A percentile compares a stretch with the other conserved stretches of the same genome.
These are phyloP conservation scores for Xylaria sp. DNA, from an alignment of 2,329 filamentous ascomycete genomes.

Conservation along the genomic window DNA sequence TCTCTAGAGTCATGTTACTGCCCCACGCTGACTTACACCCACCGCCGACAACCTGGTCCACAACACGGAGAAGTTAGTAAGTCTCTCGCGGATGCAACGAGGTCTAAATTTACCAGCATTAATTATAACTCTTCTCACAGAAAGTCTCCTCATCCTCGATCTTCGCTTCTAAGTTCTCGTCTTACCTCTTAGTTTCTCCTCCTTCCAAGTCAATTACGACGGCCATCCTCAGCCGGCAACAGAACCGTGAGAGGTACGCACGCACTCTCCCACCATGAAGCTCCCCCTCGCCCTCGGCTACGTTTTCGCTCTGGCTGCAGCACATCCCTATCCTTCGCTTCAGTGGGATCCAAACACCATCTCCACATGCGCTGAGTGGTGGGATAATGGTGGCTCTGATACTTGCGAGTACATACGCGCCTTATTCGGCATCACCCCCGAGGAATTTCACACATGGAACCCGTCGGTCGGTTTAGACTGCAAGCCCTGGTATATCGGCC, in stretches of 20 bases:
- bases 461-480: slow-evolving; percentile 15
- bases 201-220: neutral
- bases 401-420: slow-evolving; percentile 15
- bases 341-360: slow-evolving; percentile 10
- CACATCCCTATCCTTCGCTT: neutral
- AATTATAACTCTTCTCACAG: no score
- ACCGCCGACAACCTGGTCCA: no score
- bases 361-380: slow-evolving; percentile 16
- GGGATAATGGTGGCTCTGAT: neutral
- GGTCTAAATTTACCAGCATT: no score
- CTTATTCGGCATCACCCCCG: neutral
- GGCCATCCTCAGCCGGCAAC: neutral
- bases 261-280: no score
- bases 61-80: no score
- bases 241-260: neutral
- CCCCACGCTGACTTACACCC: no score
- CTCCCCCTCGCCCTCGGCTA: neutral
- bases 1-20: no score
- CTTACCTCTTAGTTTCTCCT: no score
- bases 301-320: slow-evolving; percentile 1
- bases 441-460: slow-evolving; percentile 23
- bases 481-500: slow-evolving; percentile 1
- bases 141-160: no score
- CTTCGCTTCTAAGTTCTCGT: no score
- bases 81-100: no score